Conservation (phyloP, 1,284 basidiomycete species). For the Takashimella koratensis region DNA sequence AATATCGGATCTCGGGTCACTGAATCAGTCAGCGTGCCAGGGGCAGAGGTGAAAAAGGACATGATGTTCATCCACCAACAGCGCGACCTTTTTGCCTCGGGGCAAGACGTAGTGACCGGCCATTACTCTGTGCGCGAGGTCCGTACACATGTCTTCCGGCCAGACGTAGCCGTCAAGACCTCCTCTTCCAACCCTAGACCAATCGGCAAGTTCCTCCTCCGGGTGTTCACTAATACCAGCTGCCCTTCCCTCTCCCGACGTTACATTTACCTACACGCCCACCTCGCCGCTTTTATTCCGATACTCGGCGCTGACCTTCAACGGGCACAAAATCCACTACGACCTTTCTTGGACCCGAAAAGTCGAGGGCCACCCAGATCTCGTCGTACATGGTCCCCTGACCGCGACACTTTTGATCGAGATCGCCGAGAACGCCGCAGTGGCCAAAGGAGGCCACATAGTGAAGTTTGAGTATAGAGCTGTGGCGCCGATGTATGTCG, state of each 20-base stretch:
- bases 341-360: slow-evolving; percentile 57
- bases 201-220: neutral
- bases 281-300: slow-evolving; percentile 70
- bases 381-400: slow-evolving; percentile 75
- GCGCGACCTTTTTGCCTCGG: slow-evolving; percentile 28
- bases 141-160: slow-evolving; percentile 70
- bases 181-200: neutral
- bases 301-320: slow-evolving; percentile 72
- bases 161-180: slow-evolving; percentile 28
- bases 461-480: slow-evolving; percentile 67
- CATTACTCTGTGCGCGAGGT: slow-evolving; percentile 58
- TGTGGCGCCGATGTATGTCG: slow-evolving; percentile 66
- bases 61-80: slow-evolving; percentile 75
- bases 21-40: slow-evolving; percentile 56
- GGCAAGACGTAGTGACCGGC: slow-evolving; percentile 56
- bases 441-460: slow-evolving; percentile 37
- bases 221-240: slow-evolving; percentile 1
- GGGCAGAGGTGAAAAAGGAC: slow-evolving; percentile 63
- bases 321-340: slow-evolving; percentile 48
- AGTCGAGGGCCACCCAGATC: slow-evolving; percentile 71
- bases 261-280: slow-evolving; percentile 64
- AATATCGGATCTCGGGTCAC: slow-evolving; percentile 57
- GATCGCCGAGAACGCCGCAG: slow-evolving; percentile 45
- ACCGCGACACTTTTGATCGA: slow-evolving; percentile 74
- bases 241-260: slow-evolving; percentile 52